Percentiles rank a stretch among this genome's conserved stretches.
phyloP scores from a whole-genome alignment of 257 asterid species.

The Phtheirospermum japonicum region DNA sequence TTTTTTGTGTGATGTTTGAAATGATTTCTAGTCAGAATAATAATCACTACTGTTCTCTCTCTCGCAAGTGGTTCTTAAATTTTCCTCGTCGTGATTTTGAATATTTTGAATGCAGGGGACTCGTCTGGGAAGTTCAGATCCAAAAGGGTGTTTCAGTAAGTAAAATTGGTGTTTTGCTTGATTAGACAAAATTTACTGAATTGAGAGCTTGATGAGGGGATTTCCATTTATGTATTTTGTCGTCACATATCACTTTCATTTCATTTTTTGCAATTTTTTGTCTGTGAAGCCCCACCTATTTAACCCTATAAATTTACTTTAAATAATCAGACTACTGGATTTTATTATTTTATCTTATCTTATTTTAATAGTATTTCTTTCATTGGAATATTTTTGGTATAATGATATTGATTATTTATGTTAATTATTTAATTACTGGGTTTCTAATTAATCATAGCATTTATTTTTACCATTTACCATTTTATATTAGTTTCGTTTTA shows the following conservation, averaged over 20 bases:
- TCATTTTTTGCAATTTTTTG: no score
- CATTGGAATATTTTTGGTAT: no score
- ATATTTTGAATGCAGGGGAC: conserved; percentile 71
- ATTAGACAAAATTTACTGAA: conserved; percentile 20
- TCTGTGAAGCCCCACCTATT: no score
- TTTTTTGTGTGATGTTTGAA: conserved; percentile 8
- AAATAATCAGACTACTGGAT: no score
- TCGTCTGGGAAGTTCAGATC: conserved; percentile 98
- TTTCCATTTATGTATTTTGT: conserved; percentile 16
- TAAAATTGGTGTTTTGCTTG: conserved; percentile 30
- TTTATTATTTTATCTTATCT: no score
- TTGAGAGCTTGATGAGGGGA: conserved; percentile 16
- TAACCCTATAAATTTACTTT: no score
- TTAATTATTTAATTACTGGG: no score
- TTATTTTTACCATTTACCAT: no score
- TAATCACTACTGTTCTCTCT: neutral
- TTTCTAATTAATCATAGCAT: no score
- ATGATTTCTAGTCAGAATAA: conserved; percentile 1
- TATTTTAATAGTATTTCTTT: no score
- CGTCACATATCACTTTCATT: neutral
- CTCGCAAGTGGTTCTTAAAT: conserved; percentile 18
- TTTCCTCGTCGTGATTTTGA: conserved; percentile 16
- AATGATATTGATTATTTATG: neutral
- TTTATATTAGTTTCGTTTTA: no score
- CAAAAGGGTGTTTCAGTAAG: conserved; percentile 99